Conservation (phyloP, 768 basidiomycete species). For the Leccinum disarticulatum region DNA sequence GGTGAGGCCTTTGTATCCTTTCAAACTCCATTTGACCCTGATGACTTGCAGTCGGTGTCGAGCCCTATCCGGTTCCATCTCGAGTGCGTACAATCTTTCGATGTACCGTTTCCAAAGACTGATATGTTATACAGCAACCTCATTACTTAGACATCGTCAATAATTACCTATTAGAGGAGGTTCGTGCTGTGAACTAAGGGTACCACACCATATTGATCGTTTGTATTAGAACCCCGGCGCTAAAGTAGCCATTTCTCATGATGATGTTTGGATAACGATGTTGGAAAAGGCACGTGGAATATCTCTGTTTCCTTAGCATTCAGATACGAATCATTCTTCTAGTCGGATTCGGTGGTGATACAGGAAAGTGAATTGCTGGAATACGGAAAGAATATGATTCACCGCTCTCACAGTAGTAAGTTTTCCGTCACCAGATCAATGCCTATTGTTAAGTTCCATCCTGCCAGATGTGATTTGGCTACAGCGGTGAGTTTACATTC, state of each 20-base stretch:
- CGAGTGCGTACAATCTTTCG: neutral
- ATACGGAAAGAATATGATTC: neutral
- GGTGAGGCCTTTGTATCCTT: no score
- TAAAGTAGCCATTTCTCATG: slow-evolving; percentile 9
- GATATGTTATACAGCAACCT: neutral
- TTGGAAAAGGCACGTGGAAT: neutral
- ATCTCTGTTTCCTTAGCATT: neutral
- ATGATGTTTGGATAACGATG: slow-evolving; percentile 14
- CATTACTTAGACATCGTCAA: slow-evolving; percentile 12
- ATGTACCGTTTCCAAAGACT: neutral
- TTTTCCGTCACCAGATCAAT: neutral
- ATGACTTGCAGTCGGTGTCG: neutral
- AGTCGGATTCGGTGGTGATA: no score
- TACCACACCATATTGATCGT: neutral
- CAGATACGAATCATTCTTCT: neutral
- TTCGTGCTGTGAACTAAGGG: neutral
- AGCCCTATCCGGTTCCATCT: neutral
- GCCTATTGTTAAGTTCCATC: neutral
- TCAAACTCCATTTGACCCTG: neutral
- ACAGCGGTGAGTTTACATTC: neutral
- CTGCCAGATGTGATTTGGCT: slow-evolving; percentile 5
- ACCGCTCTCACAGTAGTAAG: neutral
- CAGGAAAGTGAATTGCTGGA: neutral
- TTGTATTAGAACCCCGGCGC: slow-evolving; percentile 1
- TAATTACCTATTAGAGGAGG: slow-evolving; percentile 8